Percentiles rank a stretch among this genome's conserved stretches.
These are phyloP conservation scores for Tricholoma hemisulphureum DNA, from an alignment of 768 basidiomycete species.

Conservation along the genomic window DNA sequence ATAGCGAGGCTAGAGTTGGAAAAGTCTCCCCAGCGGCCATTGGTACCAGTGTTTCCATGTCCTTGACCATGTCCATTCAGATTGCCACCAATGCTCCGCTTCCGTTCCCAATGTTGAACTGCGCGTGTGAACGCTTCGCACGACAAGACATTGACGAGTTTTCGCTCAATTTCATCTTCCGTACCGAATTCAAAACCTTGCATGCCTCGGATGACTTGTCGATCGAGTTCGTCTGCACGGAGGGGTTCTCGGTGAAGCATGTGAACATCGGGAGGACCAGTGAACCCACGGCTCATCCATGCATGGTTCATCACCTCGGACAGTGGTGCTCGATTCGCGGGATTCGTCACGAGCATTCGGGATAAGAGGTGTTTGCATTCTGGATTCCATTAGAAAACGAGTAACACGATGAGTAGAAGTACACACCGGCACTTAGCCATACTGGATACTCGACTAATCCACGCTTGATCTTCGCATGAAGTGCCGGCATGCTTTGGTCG, in stretches of 20 bases:
- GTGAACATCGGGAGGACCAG: constrained; percentile 77
- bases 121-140: constrained; percentile 75
- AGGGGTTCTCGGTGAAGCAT: constrained; percentile 88
- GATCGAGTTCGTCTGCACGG: constrained; percentile 84
- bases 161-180: constrained; percentile 79
- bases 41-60: constrained; percentile 34
- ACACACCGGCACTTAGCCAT: constrained; percentile 89
- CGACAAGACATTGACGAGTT: constrained; percentile 68
- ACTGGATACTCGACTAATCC: constrained; percentile 96
- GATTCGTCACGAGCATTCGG: constrained; percentile 95
- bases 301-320: constrained; percentile 84
- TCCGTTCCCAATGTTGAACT: constrained; percentile 77
- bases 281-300: constrained; percentile 89
- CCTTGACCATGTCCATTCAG: constrained; percentile 36
- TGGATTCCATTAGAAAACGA: constrained; percentile 27
- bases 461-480: constrained; percentile 98
- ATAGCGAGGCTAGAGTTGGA: constrained; percentile 72
- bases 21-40: constrained; percentile 51
- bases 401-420: not conserved
- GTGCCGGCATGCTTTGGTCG: constrained; percentile 97
- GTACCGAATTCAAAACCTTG: constrained; percentile 95
- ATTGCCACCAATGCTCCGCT: constrained; percentile 39
- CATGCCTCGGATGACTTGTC: constrained; percentile 85
- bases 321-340: constrained; percentile 77
- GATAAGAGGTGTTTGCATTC: constrained; percentile 94